phyloP scores from a whole-genome alignment of 495 filamentous ascomycete genomes.

The Penicillium paradoxum region DNA sequence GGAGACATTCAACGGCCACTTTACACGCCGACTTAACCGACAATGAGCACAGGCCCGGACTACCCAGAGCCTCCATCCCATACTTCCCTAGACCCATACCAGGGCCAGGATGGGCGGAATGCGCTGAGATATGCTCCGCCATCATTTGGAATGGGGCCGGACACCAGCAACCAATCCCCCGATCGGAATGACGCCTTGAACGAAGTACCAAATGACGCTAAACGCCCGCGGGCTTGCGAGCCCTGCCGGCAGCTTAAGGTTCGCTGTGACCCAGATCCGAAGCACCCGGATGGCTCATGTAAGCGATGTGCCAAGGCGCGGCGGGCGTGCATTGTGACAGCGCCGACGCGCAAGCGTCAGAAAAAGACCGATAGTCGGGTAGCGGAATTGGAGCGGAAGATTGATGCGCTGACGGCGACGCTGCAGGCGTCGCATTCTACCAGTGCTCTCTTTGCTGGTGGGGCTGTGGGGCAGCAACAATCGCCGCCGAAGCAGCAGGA shows the following conservation, averaged over 20 bases:
- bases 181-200: constrained; percentile 37
- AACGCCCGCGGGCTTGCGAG: constrained; percentile 87
- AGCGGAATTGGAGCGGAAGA: constrained; percentile 89
- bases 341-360: constrained; percentile 78
- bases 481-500: constrained; percentile 1
- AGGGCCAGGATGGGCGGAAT: neutral
- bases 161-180: constrained; percentile 8
- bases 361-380: constrained; percentile 93
- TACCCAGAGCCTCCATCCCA: constrained; percentile 32
- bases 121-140: neutral
- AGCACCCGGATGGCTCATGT: constrained; percentile 61
- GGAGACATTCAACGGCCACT: constrained; percentile 12
- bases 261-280: constrained; percentile 66
- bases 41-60: constrained; percentile 13
- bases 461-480: neutral
- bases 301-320: constrained; percentile 82
- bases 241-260: constrained; percentile 88
- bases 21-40: constrained; percentile 14
- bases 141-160: neutral
- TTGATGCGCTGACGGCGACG: constrained; percentile 79
- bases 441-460: constrained; percentile 3
- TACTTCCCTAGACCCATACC: constrained; percentile 7
- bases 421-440: constrained; percentile 49
- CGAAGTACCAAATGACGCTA: constrained; percentile 52
- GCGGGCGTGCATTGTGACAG: constrained; percentile 73